Evolutionary conservation across 2,329 filamentous ascomycete genomes (phyloP), one percentile per base, ranked within the genome.

Genomic region (Neonectria neomacrospora): DNA sequence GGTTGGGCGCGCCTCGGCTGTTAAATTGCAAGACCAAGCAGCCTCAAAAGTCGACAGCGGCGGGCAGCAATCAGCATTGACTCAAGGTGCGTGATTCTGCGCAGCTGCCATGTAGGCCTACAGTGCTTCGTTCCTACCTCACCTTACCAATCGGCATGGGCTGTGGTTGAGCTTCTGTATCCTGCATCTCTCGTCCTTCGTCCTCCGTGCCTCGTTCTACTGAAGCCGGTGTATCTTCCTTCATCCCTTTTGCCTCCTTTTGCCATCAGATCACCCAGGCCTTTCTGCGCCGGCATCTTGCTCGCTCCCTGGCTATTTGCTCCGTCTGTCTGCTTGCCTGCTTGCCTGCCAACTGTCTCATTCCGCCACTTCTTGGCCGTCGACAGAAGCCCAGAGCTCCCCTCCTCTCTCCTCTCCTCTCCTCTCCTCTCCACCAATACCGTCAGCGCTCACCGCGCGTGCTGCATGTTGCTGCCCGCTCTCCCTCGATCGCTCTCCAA

Each of bases 11-110:
- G 54, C 37, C 18, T 59, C 28, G 47, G 48, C 37, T 63, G 58
- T 60, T 52, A 60, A 63, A 54, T 60, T 63, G 42, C 58, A 57
- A 61, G 53, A 32, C 52, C 45, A 55, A 61, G 22, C 41, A 37
- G 39, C 45, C 51, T 61, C 58, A 61, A 39, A 32, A 20, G 52
- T 45, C 39, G 45, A 51, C 53, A 32, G 11, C 58, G 18, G 32
- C 22, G 41, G 47, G 47, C 37, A 30, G 37, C 14, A 16, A 32
- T 20, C 9, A 50, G 48, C 56, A 59, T 59, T 59, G 48, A 59
- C 4, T 37, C 48, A 28, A 30, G 5, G 20, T 44, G 23, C 28
- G 39, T 45, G 34, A 41, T 23, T 30, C 18, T 23, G 42, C 14
- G 26, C 30, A 34, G 16, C 10, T 50, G 45, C 45, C 16, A 9